Evolutionary conservation across 148 eudicot genomes (phyloP).

Genomic region (Chenopodium formosanum): DNA sequence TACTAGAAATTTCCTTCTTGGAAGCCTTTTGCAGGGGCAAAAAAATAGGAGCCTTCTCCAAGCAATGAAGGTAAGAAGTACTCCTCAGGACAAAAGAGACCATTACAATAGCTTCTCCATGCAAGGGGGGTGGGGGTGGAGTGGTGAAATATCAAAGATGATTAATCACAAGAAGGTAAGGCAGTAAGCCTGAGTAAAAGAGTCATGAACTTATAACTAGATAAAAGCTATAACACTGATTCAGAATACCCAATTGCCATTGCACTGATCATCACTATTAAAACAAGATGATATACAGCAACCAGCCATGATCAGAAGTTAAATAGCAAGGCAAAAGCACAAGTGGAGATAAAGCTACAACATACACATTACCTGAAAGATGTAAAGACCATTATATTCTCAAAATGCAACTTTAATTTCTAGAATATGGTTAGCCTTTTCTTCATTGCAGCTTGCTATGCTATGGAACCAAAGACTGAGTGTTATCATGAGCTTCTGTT

Average conservation of each 20-base stretch:
- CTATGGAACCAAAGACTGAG: conserved; percentile 37
- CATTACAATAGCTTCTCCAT: neutral
- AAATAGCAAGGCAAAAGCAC: conserved; percentile 20
- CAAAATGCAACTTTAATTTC: conserved; percentile 8
- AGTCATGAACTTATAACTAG: neutral
- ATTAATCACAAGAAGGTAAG: neutral
- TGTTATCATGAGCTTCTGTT: conserved; percentile 25
- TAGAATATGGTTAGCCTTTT: conserved; percentile 9
- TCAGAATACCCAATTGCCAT: conserved; percentile 16
- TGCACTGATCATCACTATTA: conserved; percentile 25
- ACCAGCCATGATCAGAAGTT: conserved; percentile 25
- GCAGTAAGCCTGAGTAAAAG: neutral
- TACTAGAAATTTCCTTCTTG: too few species aligned
- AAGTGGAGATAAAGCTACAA: conserved; percentile 25
- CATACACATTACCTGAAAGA: conserved; percentile 31
- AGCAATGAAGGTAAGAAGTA: neutral
- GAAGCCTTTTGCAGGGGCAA: too few species aligned
- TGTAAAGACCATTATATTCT: conserved; percentile 14
- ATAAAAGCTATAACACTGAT: neutral
- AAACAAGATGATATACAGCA: conserved; percentile 37
- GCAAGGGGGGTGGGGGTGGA: neutral
- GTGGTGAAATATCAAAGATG: neutral
- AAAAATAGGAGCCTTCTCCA: too few species aligned
- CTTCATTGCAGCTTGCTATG: conserved; percentile 25
- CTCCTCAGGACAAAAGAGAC: neutral